Evolutionary conservation across 2,329 filamentous ascomycete genomes (phyloP), one percentile per base, ranked within the genome.

Genomic region (Thelonectria olida): DNA sequence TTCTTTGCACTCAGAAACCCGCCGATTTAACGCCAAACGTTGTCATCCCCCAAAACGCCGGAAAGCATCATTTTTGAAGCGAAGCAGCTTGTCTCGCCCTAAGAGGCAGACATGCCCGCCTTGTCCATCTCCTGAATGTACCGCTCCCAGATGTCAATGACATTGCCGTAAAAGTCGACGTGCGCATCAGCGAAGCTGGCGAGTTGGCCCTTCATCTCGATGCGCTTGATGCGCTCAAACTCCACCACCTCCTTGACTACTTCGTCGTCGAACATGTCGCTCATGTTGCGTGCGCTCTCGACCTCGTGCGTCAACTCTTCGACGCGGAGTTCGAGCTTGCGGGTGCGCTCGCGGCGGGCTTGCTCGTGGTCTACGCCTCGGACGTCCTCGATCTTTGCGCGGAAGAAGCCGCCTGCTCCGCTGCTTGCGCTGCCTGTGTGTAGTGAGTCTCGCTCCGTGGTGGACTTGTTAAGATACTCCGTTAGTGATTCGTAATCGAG

Each of bases 281-380:
- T 93, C 13, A 91, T 92, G 73, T 90, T 91, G 78, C 93, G 93
- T 6, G 96, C 92, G 44, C 87, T 87, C 77, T 98, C 95, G 0
- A 97, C 95, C 76, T 97, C 93, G 22, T 88, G 86, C 3, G 93
- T 97, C 39, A 99, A 84, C 73, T 97, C 92, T 71, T 97, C 93
- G 69, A 99, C 97, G 67, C 93, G 90, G 50, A 98, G 84, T 78
- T 99, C 96, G 4, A 98, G 85, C 78, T 96, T 97, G 60, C 96
- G 89, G 52, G 95, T 86, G 27, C 95, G 88, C 75, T 98, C 95
- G 13, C 94, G 88, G 2, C 94, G 89, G 13, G 91, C 89, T 72
- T 96, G 92, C 76, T 98, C 96, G 78, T 98, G 96, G 77, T 99
- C 96, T 4, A 99, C 94, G 13, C 96, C 96, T 17, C 96, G 90